Base-by-base conservation (phyloP, 2,329 filamentous ascomycete species). In the Xylaria sp. region DNA sequence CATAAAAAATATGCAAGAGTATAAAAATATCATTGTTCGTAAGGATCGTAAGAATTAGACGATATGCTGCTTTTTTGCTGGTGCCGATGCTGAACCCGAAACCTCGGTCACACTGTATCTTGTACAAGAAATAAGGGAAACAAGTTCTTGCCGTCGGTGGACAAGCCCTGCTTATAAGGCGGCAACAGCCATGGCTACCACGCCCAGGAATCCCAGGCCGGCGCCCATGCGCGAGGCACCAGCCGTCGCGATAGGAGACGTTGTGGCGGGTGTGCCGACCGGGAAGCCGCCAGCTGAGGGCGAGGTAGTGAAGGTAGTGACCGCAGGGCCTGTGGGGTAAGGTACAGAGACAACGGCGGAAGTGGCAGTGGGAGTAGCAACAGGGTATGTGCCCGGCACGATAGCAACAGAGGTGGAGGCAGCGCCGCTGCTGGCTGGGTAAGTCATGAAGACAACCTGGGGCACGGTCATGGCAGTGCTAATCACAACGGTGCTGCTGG, bases 21-120 rank as follows among this genome's bases (percentile, higher is more conserved):
- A 78, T 74, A 76, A 78, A 66, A 61, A 18, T 48, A 49, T 70
- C 78, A 75, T 78, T 81, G 4, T 85, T 85, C 83, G 82, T 85
- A 86, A 87, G 84, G 85, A 88, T 86, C 85, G 86, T 87, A 72
- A 72, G 70, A 86, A 87, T 82, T 80, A 86, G 76, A 74, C 73
- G 70, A 74, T 68, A 33, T 66, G 55, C 46, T 49, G 46, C 56
- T 41, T 31, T 66, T 61, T 67, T 66, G 61, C 59, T 61, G 31
- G 63, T 69, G 64, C 63, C 59, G 39, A 41, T 68, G 39, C 9
- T 25, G 51, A 48, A 51, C 58, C 63, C 49, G 46, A 52, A 31
- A 28, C 54, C 39, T 58, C 49, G 69, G 54, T 62, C 51, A 61
- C 51, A 4, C 43, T 61, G 46, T 70, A 69, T 69, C 68, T 69